A percentile compares a stretch with the other conserved stretches of the same genome.
phyloP scores from a whole-genome alignment of 495 filamentous ascomycete species.

The Beverwykella pulmonaria region DNA sequence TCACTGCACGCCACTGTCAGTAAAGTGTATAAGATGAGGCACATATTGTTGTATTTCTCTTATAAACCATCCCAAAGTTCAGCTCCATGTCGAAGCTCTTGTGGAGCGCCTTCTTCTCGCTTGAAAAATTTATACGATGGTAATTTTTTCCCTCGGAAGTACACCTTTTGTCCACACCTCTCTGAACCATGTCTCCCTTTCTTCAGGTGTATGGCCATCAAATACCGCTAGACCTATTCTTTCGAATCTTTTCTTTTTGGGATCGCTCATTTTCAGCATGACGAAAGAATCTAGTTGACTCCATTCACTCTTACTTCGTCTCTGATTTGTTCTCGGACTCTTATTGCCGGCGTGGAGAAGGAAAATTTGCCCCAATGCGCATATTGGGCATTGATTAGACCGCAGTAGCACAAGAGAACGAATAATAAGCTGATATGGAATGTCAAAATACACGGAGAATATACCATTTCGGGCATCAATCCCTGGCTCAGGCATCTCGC shows the following conservation, averaged over 20 bases:
- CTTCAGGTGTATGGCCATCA: not conserved
- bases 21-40: too few species aligned
- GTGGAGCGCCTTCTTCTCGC: too few species aligned
- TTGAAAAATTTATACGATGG: too few species aligned
- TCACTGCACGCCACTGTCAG: too few species aligned
- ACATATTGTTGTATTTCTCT: too few species aligned
- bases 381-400: not conserved
- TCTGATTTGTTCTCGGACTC: not conserved
- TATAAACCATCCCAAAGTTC: too few species aligned
- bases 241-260: not conserved
- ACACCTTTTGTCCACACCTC: not conserved
- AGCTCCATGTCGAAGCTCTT: too few species aligned
- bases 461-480: not conserved
- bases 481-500: not conserved
- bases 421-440: not conserved
- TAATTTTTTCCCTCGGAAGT: not conserved
- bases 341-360: not conserved
- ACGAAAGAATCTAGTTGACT: not conserved
- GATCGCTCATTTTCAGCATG: not conserved
- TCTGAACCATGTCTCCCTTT: not conserved
- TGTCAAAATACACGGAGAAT: not conserved
- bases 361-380: not conserved
- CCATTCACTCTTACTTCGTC: too few species aligned
- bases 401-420: not conserved
- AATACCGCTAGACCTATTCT: not conserved